Base-by-base conservation (phyloP, 352 stramenopile genomes). In the Phytopythium cucurbitacearum region DNA sequence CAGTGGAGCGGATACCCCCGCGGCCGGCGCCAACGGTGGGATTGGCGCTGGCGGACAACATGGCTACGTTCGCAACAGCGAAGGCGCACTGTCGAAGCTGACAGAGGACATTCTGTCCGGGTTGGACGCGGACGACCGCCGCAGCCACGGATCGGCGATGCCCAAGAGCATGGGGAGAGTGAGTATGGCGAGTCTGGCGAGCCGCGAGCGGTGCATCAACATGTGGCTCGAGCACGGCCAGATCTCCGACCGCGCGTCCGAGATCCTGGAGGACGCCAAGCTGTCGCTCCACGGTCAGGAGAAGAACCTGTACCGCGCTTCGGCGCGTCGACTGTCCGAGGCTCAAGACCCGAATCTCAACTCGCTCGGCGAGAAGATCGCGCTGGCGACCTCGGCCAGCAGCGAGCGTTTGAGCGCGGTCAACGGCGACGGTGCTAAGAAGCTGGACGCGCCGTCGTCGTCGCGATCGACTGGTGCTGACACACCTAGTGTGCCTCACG, bases 261-360 rank as follows among this genome's bases (percentile, higher is more conserved):
- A 94, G 59, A 91, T 94, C 33, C 52, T 94, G 5, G 84, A 91
- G 47, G 84, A 94, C 60, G 84, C 84, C 7, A 87, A 81, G 48
- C 65, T 92, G 28, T 78, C 78, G 34, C 59, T 89, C 35, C 80
- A 91, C 48, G 84, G 84, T 34, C 86, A 92, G 44, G 84, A 94
- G 64, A 85, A 88, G 47, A 89, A 94, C 39, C 52, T 94, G 42
- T 91, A 92, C 54, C 58, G 72, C 42, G 56, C 75, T n/a, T 89
- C 80, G 6, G 47, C 77, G 35, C 63, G 69, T 5, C 64, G 82
- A 13, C 61, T 90, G 37, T 92, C 82, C 12, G 73, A 84, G 37
- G 76, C 79, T 8, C 77, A 88, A 35, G 78, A 92, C 45, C 71
- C 77, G 13, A 65, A 81, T 50, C 71, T 90, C 8, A 82, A 87